These are phyloP conservation scores for Lomentospora prolificans DNA, from an alignment of 2,329 filamentous ascomycete species.

Conservation along the genomic window DNA sequence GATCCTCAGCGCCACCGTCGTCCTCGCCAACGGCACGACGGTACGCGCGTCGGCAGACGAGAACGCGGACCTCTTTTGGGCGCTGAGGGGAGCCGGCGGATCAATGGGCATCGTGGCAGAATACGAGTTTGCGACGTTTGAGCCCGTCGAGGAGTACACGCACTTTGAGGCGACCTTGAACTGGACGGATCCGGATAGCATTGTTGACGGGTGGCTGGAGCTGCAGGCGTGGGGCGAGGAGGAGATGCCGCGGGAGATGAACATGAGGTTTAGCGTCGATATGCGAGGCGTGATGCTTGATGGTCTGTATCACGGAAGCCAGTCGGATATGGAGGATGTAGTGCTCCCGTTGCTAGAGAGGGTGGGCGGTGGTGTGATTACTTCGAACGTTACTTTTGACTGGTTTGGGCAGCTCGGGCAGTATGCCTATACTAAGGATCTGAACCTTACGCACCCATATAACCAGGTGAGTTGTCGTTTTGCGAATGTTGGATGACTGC, in stretches of 20 bases:
- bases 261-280: conserved; percentile 18
- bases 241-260: conserved; percentile 17
- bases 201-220: conserved; percentile 14
- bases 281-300: conserved; percentile 14
- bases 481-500: too few relatives aligned
- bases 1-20: conserved; percentile 29
- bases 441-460: conserved; percentile 19
- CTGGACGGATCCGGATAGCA: conserved; percentile 3
- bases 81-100: conserved; percentile 46
- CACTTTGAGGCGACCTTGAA: conserved; percentile 15
- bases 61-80: conserved; percentile 54
- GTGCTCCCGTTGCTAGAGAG: conserved; percentile 15
- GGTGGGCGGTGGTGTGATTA: conserved; percentile 8
- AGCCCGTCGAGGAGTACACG: conserved; percentile 22
- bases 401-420: conserved; percentile 8
- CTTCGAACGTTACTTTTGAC: conserved; percentile 3
- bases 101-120: conserved; percentile 30
- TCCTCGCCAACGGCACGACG: conserved; percentile 37
- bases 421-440: conserved; percentile 11
- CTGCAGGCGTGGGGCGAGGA: conserved; percentile 17
- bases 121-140: conserved; percentile 29
- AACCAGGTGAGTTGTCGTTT: conserved; percentile 14
- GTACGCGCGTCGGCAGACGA: conserved; percentile 34
- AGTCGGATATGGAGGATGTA: conserved; percentile 11
- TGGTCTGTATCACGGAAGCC: conserved; percentile 19